Evolutionary conservation across 2,329 filamentous ascomycete species (phyloP).

Genomic region (Scedosporium boydii): DNA sequence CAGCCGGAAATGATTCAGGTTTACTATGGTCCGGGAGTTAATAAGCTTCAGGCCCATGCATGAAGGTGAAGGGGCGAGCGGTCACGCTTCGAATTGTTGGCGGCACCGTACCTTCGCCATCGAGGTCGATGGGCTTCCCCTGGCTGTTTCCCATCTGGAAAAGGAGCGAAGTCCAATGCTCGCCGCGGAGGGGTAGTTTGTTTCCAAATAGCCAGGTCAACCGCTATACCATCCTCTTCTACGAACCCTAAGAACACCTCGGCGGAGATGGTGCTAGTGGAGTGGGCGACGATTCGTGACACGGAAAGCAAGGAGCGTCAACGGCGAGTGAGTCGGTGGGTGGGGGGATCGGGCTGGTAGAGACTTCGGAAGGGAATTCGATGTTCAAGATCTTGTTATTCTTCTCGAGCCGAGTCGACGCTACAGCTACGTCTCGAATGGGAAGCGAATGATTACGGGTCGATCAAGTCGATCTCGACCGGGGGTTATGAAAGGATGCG

Average conservation of each 20-base stretch:
- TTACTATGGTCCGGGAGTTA: conserved; percentile 50
- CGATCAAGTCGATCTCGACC: neutral
- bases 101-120: conserved; percentile 66
- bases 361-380: too few relatives aligned
- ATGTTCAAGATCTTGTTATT: too few relatives aligned
- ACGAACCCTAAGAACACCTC: too few relatives aligned
- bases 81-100: neutral
- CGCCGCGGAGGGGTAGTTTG: neutral
- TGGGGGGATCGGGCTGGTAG: too few relatives aligned
- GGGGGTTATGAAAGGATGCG: neutral
- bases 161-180: neutral
- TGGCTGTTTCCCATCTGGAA: conserved; percentile 83
- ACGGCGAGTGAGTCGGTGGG: too few relatives aligned
- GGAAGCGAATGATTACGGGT: neutral
- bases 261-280: too few relatives aligned
- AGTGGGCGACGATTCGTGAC: too few relatives aligned
- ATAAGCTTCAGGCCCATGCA: neutral
- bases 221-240: neutral
- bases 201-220: neutral
- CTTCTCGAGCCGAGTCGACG: too few relatives aligned
- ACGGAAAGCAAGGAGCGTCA: too few relatives aligned
- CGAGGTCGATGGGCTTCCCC: conserved; percentile 85
- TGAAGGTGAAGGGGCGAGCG: neutral
- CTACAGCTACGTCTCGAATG: neutral
- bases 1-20: conserved; percentile 93